These are phyloP conservation scores for Fusarium decemcellulare DNA, from an alignment of 2,329 filamentous ascomycete species.

Conservation along the genomic window DNA sequence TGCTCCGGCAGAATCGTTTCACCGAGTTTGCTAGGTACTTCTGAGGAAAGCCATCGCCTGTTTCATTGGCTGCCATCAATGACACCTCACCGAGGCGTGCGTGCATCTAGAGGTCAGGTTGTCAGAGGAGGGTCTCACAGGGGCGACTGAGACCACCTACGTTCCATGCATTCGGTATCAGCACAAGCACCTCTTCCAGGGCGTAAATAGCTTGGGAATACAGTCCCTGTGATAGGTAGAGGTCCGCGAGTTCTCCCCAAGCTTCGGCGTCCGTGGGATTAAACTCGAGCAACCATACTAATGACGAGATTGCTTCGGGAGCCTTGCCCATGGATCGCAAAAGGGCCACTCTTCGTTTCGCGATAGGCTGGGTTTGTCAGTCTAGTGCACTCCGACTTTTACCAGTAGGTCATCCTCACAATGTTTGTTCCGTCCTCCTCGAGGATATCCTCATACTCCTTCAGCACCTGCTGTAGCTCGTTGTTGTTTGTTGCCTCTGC, in stretches of 20 bases:
- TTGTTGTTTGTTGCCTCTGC: conserved; percentile 78
- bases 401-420: conserved; percentile 62
- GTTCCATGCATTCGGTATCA: conserved; percentile 96
- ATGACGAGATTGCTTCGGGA: conserved; percentile 79
- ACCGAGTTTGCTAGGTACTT: conserved; percentile 79
- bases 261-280: conserved; percentile 92
- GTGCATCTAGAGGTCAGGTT: conserved; percentile 75
- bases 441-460: conserved; percentile 84
- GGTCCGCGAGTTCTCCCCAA: conserved; percentile 91
- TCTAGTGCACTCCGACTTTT: background rate
- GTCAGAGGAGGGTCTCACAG: conserved; percentile 36
- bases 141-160: conserved; percentile 63
- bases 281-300: conserved; percentile 83
- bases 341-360: conserved; percentile 87
- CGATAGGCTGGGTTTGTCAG: conserved; percentile 75
- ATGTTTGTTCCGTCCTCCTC: conserved; percentile 83
- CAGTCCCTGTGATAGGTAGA: conserved; percentile 85
- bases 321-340: conserved; percentile 80
- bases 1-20: conserved; percentile 88
- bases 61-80: conserved; percentile 75
- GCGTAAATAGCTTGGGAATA: conserved; percentile 89
- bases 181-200: conserved; percentile 89
- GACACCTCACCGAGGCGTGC: conserved; percentile 88
- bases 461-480: conserved; percentile 78
- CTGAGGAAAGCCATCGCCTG: conserved; percentile 56